Evolutionary conservation across 2,329 filamentous ascomycete species (phyloP).

Genomic region (Clonostachys chloroleuca): DNA sequence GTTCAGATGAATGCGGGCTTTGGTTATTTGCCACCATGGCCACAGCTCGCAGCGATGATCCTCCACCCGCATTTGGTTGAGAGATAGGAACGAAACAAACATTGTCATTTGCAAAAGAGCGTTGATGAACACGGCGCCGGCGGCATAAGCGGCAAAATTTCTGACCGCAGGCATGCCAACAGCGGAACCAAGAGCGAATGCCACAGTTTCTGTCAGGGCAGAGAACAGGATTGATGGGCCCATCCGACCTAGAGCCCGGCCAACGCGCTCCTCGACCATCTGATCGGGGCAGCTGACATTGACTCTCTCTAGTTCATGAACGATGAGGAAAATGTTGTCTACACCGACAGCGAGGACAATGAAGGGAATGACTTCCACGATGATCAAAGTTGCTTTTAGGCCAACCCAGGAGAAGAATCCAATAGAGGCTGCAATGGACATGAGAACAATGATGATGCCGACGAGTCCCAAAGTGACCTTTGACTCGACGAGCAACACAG

Average conservation of each 20-base stretch:
- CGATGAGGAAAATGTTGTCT: constrained; percentile 98
- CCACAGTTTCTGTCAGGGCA: constrained; percentile 88
- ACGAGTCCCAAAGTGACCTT: constrained; percentile 95
- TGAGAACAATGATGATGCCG: constrained; percentile 91
- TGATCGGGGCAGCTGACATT: constrained; percentile 90
- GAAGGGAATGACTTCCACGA: constrained; percentile 97
- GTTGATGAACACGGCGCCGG: constrained; percentile 95
- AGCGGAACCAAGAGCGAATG: constrained; percentile 87
- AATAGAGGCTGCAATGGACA: constrained; percentile 95
- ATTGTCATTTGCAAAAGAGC: constrained; percentile 95
- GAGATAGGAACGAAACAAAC: constrained; percentile 86
- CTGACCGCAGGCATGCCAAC: constrained; percentile 97
- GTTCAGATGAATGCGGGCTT: constrained; percentile 64
- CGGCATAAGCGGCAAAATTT: constrained; percentile 95
- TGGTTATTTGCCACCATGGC: constrained; percentile 79
- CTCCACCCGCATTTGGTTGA: constrained; percentile 90
- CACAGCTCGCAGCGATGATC: constrained; percentile 86
- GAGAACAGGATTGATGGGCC: constrained; percentile 95
- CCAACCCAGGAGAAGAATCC: constrained; percentile 89
- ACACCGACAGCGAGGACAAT: constrained; percentile 94
- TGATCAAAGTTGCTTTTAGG: constrained; percentile 93
- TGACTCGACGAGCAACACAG: constrained; percentile 84
- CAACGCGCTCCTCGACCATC: constrained; percentile 79
- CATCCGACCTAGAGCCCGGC: constrained; percentile 89
- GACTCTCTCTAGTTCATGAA: constrained; percentile 95